phyloP scores from a whole-genome alignment of 768 basidiomycete species.

The Naganishia kalamii region DNA sequence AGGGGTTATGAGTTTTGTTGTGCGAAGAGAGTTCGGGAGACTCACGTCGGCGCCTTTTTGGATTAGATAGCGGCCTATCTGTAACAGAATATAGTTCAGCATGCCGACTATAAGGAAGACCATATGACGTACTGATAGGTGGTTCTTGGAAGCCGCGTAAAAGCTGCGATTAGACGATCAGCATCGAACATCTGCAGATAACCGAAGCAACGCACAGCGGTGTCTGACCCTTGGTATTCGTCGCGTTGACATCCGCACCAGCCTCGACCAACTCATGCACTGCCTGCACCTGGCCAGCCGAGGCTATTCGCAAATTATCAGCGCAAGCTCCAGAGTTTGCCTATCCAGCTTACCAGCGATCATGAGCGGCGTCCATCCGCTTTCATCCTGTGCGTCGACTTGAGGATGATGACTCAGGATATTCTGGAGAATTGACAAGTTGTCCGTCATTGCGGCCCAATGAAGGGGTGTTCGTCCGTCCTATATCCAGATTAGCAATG shows the following conservation, averaged over 20 bases:
- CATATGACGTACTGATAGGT: constrained; percentile 32
- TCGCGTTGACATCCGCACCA: constrained; percentile 41
- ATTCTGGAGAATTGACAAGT: constrained; percentile 37
- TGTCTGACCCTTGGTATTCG: constrained; percentile 46
- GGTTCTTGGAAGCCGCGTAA: constrained; percentile 47
- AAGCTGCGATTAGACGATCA: constrained; percentile 31
- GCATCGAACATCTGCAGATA: neutral
- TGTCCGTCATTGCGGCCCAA: constrained; percentile 43
- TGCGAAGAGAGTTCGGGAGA: constrained; percentile 25
- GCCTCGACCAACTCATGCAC: constrained; percentile 41
- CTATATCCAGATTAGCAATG: constrained; percentile 22
- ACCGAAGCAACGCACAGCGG: constrained; percentile 31
- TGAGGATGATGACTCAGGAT: constrained; percentile 37
- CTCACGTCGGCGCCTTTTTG: constrained; percentile 84
- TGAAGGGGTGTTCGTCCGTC: constrained; percentile 47
- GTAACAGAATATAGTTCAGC: neutral
- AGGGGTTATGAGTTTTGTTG: neutral
- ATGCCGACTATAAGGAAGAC: too few relatives aligned
- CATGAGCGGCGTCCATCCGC: constrained; percentile 47
- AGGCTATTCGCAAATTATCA: constrained; percentile 29
- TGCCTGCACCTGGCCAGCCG: constrained; percentile 38
- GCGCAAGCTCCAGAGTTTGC: neutral
- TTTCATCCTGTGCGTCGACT: constrained; percentile 39
- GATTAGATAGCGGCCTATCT: constrained; percentile 85
- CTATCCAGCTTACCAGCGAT: constrained; percentile 38